A percentile compares a stretch with the other conserved stretches of the same genome.
These are phyloP conservation scores for Hypoxylon lienhwacheense DNA, from an alignment of 495 filamentous ascomycete genomes.

Conservation along the genomic window DNA sequence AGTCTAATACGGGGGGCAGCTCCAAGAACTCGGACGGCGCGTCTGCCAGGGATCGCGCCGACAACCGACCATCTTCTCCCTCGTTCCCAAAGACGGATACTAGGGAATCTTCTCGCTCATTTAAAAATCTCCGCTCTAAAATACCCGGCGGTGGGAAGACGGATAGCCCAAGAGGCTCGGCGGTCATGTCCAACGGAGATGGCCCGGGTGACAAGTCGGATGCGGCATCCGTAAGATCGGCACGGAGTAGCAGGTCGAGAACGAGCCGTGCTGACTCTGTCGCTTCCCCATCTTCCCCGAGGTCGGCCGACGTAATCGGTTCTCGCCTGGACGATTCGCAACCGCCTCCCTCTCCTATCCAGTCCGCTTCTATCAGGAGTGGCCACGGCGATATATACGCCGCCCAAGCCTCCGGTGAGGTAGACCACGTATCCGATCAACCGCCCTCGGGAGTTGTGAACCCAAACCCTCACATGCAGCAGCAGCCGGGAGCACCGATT, in stretches of 20 bases:
- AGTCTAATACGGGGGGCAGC: constrained; percentile 71
- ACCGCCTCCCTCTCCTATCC: constrained; percentile 87
- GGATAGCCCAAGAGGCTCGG: constrained; percentile 81
- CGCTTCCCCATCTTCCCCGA: constrained; percentile 42
- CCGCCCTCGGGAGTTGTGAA: constrained; percentile 69
- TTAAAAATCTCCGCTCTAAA: constrained; percentile 71
- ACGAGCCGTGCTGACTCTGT: constrained; percentile 42
- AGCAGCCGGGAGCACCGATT: constrained; percentile 74
- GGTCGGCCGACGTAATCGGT: constrained; percentile 43
- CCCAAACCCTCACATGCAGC: constrained; percentile 46
- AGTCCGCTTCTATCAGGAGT: constrained; percentile 67
- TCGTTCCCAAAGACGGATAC: constrained; percentile 94
- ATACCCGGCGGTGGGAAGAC: constrained; percentile 61
- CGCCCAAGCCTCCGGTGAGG: constrained; percentile 84
- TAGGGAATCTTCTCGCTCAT: constrained; percentile 87
- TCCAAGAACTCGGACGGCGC: constrained; percentile 43
- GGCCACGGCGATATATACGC: constrained; percentile 78
- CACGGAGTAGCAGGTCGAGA: constrained; percentile 57
- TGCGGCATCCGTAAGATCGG: constrained; percentile 69
- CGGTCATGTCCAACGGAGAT: constrained; percentile 63
- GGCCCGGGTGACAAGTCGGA: constrained; percentile 68
- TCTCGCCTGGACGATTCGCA: constrained; percentile 56
- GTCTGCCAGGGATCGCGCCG: constrained; percentile 40
- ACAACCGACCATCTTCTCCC: constrained; percentile 72
- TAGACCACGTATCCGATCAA: constrained; percentile 93